Base-by-base conservation (phyloP, 2,329 filamentous ascomycete genomes). In the Aspergillus tamarii region DNA sequence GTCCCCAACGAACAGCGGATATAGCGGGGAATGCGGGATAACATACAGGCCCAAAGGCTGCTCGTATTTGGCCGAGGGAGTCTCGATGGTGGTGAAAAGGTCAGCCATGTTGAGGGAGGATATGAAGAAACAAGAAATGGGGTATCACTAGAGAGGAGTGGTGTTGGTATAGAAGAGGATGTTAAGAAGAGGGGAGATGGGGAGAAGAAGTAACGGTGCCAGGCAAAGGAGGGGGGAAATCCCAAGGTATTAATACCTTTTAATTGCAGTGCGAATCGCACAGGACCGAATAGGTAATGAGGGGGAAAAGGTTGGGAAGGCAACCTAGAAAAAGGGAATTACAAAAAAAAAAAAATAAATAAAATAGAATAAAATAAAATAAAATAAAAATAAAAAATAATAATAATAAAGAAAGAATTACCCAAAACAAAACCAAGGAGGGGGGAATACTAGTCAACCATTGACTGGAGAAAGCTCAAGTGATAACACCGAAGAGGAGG, bases 41-140 rank as follows among this genome's bases (percentile, higher is more conserved):
- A 68, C 73, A 59, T 73, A 79, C 71, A 79, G 68, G 62, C 77
- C 77, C 26, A 76, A 64, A 10, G 77, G 77, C 67, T 79, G 77
- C 63, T 79, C 77, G 61, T 77, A 78, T 62, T 75, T 77, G 69
- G 69, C 62, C 60, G 67, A 68, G n/a, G 76, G 76, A 34, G 77
- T 78, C 63, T 73, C 70, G 67, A 79, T 74, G 65, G 75, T 75
- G 60, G 71, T 65, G 50, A 70, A 76, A 57, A 79, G 71, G 57
- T 63, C 60, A 59, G 67, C 64, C 68, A 70, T 70, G 55, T 12
- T 70, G 65, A 66, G 46, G 36, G 43, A 43, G 26, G 21, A n/a
- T 32, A 52, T 32, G 9, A 30, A 57, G 26, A 14, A 41, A 54
- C 34, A 9, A 23, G 4, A 46, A 50, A 59, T 11, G 36, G 61